Percentiles rank a stretch among this genome's conserved stretches.
Evolutionary conservation across 78 protist genomes (phyloP).

Genomic region (Guillardia theta): DNA sequence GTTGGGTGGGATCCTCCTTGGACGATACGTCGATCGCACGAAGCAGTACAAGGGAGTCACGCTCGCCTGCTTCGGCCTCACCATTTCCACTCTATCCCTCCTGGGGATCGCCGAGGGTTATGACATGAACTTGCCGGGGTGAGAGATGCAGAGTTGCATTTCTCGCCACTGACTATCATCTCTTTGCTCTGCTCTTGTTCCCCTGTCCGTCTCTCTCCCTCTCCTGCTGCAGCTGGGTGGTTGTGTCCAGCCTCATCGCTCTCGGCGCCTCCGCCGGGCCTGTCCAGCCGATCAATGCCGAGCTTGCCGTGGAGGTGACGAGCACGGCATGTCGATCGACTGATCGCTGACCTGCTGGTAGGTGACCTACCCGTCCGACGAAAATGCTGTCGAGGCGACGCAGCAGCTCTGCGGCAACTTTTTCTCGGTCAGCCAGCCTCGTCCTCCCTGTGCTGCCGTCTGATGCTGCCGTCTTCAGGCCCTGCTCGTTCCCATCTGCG

Average conservation of each 20-base stretch:
- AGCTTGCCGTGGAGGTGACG: constrained; percentile 28
- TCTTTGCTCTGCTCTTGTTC: too few species aligned
- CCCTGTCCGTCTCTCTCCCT: neutral
- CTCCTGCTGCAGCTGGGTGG: neutral
- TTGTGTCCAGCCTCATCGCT: neutral
- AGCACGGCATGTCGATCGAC: too few species aligned
- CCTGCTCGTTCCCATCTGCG: neutral
- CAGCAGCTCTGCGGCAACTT: constrained; percentile 33
- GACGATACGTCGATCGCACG: neutral
- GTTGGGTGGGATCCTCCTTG: neutral
- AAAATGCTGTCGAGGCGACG: constrained; percentile 36
- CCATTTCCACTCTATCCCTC: too few species aligned
- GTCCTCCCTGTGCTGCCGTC: too few species aligned
- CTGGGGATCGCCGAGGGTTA: too few species aligned
- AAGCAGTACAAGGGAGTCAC: neutral
- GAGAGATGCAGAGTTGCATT: too few species aligned
- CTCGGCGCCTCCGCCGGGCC: constrained; percentile 29
- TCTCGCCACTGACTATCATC: too few species aligned
- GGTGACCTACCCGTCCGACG: constrained; percentile 36
- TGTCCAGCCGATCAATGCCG: constrained; percentile 18
- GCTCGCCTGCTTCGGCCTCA: neutral
- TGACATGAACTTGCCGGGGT: too few species aligned
- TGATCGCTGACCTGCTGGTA: too few species aligned
- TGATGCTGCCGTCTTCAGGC: too few species aligned
- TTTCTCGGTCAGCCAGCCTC: too few species aligned